phyloP scores from a whole-genome alignment of 2,329 filamentous ascomycete genomes.

The Cadophora gregata region DNA sequence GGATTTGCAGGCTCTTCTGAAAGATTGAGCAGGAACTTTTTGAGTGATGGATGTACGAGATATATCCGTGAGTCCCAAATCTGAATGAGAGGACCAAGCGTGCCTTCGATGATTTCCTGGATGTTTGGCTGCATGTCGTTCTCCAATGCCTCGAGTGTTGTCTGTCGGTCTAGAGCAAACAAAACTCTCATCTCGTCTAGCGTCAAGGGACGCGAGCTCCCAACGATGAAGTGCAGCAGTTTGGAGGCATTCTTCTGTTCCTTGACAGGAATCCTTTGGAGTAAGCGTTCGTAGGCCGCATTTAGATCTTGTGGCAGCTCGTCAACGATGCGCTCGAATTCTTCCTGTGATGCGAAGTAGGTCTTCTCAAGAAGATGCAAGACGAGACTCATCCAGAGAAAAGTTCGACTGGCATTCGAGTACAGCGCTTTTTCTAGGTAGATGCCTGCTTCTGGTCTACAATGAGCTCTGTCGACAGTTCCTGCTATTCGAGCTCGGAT shows the following conservation, averaged over 20 bases:
- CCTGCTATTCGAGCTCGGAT: no score
- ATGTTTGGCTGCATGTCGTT: conserved; percentile 43
- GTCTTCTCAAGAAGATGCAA: conserved; percentile 45
- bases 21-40: conserved; percentile 30
- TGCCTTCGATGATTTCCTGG: conserved; percentile 41
- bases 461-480: no score
- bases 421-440: conserved; percentile 43
- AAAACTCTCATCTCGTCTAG: conserved; percentile 46
- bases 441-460: no score
- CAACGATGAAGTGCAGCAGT: conserved; percentile 45
- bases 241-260: conserved; percentile 39
- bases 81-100: conserved; percentile 45
- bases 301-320: conserved; percentile 43
- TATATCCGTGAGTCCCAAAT: conserved; percentile 44
- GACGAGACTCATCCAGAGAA: conserved; percentile 49
- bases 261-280: conserved; percentile 39
- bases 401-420: conserved; percentile 46
- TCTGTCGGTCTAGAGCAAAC: conserved; percentile 42
- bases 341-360: conserved; percentile 36
- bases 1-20: conserved; percentile 20
- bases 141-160: conserved; percentile 36
- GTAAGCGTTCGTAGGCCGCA: conserved; percentile 44
- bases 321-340: conserved; percentile 44
- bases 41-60: conserved; percentile 41
- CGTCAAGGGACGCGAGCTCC: conserved; percentile 44